These are phyloP conservation scores for Phanerodontia chrysosporium DNA, from an alignment of 768 basidiomycete species.

Conservation along the genomic window DNA sequence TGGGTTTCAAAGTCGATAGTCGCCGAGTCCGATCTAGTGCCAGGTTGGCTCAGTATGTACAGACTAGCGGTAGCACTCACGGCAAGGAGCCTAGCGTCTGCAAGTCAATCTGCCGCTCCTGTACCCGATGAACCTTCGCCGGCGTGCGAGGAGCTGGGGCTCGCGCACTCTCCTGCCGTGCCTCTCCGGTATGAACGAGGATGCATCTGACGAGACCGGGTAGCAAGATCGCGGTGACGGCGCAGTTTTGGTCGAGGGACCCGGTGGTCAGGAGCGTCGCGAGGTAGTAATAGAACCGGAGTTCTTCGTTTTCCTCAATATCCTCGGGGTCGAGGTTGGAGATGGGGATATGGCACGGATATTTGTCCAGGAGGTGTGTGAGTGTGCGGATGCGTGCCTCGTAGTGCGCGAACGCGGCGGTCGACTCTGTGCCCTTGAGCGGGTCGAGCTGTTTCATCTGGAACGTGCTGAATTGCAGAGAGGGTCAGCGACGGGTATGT, in stretches of 20 bases:
- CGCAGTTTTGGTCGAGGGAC: slow-evolving; percentile 8
- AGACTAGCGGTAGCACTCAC: neutral
- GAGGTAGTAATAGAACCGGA: slow-evolving; percentile 1
- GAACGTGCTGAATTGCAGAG: neutral
- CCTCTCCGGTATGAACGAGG: neutral
- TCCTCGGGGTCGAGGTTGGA: slow-evolving; percentile 9
- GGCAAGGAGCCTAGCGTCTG: slow-evolving; percentile 1
- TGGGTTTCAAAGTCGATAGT: slow-evolving; percentile 6
- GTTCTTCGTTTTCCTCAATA: slow-evolving; percentile 1
- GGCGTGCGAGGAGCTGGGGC: neutral
- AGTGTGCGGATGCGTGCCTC: slow-evolving; percentile 6
- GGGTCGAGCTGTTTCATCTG: neutral
- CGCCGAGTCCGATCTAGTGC: slow-evolving; percentile 1
- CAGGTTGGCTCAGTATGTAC: neutral
- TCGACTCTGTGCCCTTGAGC: neutral
- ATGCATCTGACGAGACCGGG: slow-evolving; percentile 7
- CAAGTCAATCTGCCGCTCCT: slow-evolving; percentile 6
- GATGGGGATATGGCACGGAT: neutral
- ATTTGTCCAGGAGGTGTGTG: slow-evolving; percentile 1
- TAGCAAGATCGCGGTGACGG: slow-evolving; percentile 7
- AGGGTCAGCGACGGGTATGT: neutral
- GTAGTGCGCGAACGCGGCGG: slow-evolving; percentile 16
- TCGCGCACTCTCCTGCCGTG: neutral
- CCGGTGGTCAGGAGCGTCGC: slow-evolving; percentile 9
- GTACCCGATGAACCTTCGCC: slow-evolving; percentile 1